Percentiles rank a stretch among this genome's conserved stretches.
phyloP scores from a whole-genome alignment of 352 stramenopile species.

The Globisporangium heterothallicum region DNA sequence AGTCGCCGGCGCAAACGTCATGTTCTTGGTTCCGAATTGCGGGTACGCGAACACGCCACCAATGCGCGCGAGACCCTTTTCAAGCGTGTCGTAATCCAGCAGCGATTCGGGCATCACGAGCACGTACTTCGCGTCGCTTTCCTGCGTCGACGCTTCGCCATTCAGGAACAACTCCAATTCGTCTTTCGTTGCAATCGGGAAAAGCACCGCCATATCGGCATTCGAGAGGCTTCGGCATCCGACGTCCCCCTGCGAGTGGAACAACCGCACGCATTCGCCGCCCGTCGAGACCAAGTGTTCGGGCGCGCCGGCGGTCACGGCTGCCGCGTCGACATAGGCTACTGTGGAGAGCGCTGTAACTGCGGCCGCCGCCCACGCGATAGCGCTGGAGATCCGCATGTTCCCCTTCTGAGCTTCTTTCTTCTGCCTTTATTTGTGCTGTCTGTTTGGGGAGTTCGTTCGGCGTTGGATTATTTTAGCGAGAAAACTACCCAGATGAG shows the following conservation, averaged over 20 bases:
- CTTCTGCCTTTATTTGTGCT: no score
- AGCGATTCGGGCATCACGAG: slow-evolving; percentile 64
- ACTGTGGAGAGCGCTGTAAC: not conserved
- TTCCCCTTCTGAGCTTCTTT: not conserved
- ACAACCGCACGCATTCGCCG: slow-evolving; percentile 73
- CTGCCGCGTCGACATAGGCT: slow-evolving; percentile 23
- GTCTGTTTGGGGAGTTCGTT: no score
- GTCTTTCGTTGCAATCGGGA: slow-evolving; percentile 32
- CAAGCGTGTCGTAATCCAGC: slow-evolving; percentile 33
- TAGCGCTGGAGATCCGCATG: slow-evolving; percentile 6
- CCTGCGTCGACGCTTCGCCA: slow-evolving; percentile 17
- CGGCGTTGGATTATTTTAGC: no score
- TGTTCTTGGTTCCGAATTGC: slow-evolving; percentile 27
- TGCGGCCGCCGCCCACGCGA: slow-evolving; percentile 1
- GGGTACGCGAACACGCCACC: slow-evolving; percentile 59
- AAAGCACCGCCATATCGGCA: slow-evolving; percentile 51
- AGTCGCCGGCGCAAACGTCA: slow-evolving; percentile 39
- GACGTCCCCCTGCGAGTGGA: slow-evolving; percentile 61
- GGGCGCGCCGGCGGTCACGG: slow-evolving; percentile 55
- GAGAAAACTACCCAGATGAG: no score
- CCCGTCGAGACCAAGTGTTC: slow-evolving; percentile 57
- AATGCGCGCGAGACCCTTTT: slow-evolving; percentile 27
- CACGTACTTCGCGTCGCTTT: slow-evolving; percentile 37
- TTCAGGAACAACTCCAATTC: slow-evolving; percentile 44
- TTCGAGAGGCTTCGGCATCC: slow-evolving; percentile 55